Conservation (phyloP, 225 moss, liverwort and hornwort genomes). For the Marchantia paleacea region DNA sequence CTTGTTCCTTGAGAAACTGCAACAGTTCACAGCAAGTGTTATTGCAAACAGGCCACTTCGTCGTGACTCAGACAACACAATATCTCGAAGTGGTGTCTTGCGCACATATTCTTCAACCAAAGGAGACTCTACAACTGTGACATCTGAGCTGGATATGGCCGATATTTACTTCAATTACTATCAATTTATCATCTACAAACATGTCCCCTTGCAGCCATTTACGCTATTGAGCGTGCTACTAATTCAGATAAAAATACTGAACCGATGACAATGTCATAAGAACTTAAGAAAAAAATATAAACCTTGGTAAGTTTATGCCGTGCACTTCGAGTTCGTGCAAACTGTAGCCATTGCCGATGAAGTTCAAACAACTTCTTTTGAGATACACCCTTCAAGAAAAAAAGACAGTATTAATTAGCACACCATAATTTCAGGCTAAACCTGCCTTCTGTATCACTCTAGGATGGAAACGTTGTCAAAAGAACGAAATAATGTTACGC, state of each 20-base stretch:
- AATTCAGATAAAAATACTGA: not conserved
- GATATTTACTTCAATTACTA: too few relatives aligned
- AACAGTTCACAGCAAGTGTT: not conserved
- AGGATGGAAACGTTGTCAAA: conserved; percentile 1
- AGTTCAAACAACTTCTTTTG: conserved; percentile 86
- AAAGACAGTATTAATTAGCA: not conserved
- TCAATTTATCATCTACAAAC: not conserved
- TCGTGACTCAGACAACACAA: not conserved
- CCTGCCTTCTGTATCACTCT: conserved; percentile 18
- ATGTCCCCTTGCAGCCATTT: not conserved
- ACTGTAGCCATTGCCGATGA: conserved; percentile 92
- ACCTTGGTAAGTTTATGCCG: conserved; percentile 98
- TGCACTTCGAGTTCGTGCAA: conserved; percentile 93
- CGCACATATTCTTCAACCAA: not conserved
- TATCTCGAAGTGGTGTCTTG: not conserved
- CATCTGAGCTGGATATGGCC: too few relatives aligned
- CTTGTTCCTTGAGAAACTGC: conserved; percentile 98
- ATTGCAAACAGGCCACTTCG: not conserved
- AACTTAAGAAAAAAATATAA: not conserved
- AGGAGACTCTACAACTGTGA: too few relatives aligned
- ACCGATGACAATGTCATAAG: not conserved
- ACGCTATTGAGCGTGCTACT: not conserved
- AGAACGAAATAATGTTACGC: conserved; percentile 26
- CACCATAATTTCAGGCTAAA: not conserved
- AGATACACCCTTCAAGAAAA: conserved; percentile 59